Percentiles rank a stretch among this genome's conserved stretches.
Evolutionary conservation across 306 rosid species (phyloP).

Genomic region (Quercus berberidifolia): DNA sequence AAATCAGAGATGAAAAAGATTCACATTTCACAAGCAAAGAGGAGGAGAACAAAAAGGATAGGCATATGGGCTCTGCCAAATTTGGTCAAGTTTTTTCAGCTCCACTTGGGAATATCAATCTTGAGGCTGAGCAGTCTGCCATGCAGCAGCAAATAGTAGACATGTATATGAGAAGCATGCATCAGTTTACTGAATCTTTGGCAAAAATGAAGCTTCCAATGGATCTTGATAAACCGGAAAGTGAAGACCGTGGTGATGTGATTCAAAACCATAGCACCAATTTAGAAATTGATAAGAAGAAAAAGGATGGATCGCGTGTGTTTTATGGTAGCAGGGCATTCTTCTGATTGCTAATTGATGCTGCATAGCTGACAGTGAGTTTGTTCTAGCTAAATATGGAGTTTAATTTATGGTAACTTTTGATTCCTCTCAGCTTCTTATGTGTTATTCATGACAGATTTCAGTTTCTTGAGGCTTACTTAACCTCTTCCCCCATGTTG

Average conservation of each 20-base stretch:
- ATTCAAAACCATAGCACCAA: slow-evolving; percentile 43
- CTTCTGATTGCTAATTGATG: slow-evolving; percentile 44
- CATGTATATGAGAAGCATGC: slow-evolving; percentile 93
- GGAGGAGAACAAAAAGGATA: slow-evolving; percentile 33
- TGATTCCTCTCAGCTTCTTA: slow-evolving; percentile 16
- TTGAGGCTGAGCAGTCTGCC: slow-evolving; percentile 73
- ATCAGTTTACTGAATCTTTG: slow-evolving; percentile 78
- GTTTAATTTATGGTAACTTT: slow-evolving; percentile 14
- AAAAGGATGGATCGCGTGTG: slow-evolving; percentile 76
- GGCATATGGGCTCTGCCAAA: slow-evolving; percentile 21
- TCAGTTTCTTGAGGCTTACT: neutral
- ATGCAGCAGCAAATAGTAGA: slow-evolving; percentile 89
- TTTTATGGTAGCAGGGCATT: slow-evolving; percentile 88
- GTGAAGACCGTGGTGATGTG: slow-evolving; percentile 42
- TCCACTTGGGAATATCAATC: slow-evolving; percentile 63
- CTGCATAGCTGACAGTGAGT: slow-evolving; percentile 15
- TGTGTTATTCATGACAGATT: slow-evolving; percentile 17
- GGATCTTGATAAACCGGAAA: slow-evolving; percentile 60
- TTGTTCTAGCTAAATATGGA: slow-evolving; percentile 14
- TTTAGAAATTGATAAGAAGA: slow-evolving; percentile 52
- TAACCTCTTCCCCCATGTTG: neutral
- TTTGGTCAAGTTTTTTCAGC: slow-evolving; percentile 61
- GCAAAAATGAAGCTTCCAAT: slow-evolving; percentile 90
- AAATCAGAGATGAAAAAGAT: slow-evolving; percentile 37
- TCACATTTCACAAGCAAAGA: slow-evolving; percentile 36